phyloP scores from a whole-genome alignment of 805 yeast genomes.

The Huiozyma sinensis region DNA sequence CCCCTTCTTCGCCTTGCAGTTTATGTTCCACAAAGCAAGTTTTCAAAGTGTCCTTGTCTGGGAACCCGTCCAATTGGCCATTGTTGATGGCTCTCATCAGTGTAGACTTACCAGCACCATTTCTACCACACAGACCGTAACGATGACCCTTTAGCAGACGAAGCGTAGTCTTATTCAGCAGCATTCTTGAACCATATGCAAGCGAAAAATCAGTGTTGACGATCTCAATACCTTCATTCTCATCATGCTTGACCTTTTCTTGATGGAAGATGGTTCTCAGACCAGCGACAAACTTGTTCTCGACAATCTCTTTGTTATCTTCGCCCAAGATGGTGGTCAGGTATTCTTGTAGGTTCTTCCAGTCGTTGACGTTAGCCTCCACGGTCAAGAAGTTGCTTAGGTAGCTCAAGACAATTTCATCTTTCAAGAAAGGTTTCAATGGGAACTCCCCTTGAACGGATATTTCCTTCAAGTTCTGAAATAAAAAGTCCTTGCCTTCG shows the following conservation, averaged over 20 bases:
- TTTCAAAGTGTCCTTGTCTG: constrained; percentile 71
- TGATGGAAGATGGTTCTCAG: constrained; percentile 45
- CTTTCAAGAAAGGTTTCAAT: constrained; percentile 19
- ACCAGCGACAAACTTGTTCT: constrained; percentile 34
- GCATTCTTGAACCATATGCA: constrained; percentile 97
- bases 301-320: constrained; percentile 27
- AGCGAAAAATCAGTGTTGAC: constrained; percentile 91
- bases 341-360: constrained; percentile 51
- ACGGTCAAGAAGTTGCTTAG: constrained; percentile 43
- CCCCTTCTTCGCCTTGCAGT: constrained; percentile 89
- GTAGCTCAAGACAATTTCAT: constrained; percentile 34
- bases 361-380: constrained; percentile 65
- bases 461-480: constrained; percentile 15
- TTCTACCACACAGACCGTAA: constrained; percentile 95
- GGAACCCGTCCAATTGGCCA: constrained; percentile 97
- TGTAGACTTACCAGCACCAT: constrained; percentile 98
- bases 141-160: constrained; percentile 89
- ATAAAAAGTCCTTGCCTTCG: constrained; percentile 39
- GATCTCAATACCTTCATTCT: constrained; percentile 76
- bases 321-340: constrained; percentile 34
- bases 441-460: constrained; percentile 5
- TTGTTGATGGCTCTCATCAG: constrained; percentile 93
- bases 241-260: constrained; percentile 38
- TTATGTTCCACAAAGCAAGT: constrained; percentile 97
- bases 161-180: constrained; percentile 82